Base-by-base conservation (phyloP, 495 filamentous ascomycete genomes). In the Aspergillus wentii region DNA sequence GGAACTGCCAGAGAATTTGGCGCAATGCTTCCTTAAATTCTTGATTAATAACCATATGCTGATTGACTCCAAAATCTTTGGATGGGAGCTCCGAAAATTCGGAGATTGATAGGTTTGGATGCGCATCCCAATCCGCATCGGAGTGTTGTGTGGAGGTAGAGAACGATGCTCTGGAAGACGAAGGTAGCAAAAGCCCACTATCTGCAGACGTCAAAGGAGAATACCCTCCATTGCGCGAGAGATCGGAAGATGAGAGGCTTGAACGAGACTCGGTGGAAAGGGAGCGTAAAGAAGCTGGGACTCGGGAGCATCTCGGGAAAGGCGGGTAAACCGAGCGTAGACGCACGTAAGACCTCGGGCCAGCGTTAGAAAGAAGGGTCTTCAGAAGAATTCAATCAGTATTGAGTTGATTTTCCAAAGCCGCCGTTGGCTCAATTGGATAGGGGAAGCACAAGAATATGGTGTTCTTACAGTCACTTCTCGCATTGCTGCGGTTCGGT, bases 21-120 rank as follows among this genome's bases (percentile, higher is more conserved):
- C 90, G 82, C 23, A 98, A 61, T 11, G 79, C 83, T 54, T 95
- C 86, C 52, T 95, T 96, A 59, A 95, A 91, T 45, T 95, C 88
- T 44, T 86, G 78, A 59, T 95, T 90, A 51, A 96, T 89, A 13
- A 86, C 70, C 65, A 97, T 94, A 52, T 95, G 85, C 53, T 97
- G 94, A 51, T 97, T 98, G 44, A 87, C 81, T 10, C 94, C 92
- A 52, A 96, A 96, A 47, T 90, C 85, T 43, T 77, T 74, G 38
- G 90, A 85, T 0, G 89, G 89, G 8, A 95, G 79, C 48, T 95
- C 76, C n/a, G 82, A 79, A 68, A 95, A 95, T 15, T 77, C 71
- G 26, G 82, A 79, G 46, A 94, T 85, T 29, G 79, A 70, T 22
- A 79, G 75, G 51, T 90, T 72, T 3, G 82, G 82, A 41, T 89